phyloP scores from a whole-genome alignment of 1,284 basidiomycete genomes.

The Heterobasidion occidentale region DNA sequence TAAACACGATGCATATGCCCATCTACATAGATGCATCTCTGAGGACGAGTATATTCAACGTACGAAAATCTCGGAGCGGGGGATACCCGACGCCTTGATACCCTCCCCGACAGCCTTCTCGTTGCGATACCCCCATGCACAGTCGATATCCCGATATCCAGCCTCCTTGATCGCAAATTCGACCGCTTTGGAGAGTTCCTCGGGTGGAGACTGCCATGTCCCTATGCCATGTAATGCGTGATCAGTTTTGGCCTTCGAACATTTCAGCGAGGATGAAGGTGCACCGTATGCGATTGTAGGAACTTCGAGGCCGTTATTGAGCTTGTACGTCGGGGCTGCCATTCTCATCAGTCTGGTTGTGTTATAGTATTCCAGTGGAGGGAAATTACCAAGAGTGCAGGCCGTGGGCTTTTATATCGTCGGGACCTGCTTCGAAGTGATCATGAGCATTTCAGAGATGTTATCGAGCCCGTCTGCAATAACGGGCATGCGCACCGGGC shows the following conservation, averaged over 20 bases:
- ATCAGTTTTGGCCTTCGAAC: not conserved
- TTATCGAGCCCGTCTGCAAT: not conserved
- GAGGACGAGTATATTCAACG: slow-evolving; percentile 17
- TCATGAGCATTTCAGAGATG: not conserved
- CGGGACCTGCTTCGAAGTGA: not conserved
- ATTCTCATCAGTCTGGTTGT: slow-evolving; percentile 14
- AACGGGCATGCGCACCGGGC: not conserved
- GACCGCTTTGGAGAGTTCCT: not conserved
- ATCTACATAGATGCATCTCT: not conserved
- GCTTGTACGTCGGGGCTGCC: slow-evolving; percentile 45
- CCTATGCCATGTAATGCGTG: not conserved
- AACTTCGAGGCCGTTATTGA: slow-evolving; percentile 66
- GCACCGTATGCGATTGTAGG: slow-evolving; percentile 71
- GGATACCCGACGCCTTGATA: slow-evolving; percentile 72
- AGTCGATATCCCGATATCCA: slow-evolving; percentile 77
- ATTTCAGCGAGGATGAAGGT: slow-evolving; percentile 11
- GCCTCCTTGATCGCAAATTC: slow-evolving; percentile 33
- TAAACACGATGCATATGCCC: slow-evolving; percentile 13
- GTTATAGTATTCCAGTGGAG: no score
- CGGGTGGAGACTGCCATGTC: not conserved
- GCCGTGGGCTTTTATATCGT: no score
- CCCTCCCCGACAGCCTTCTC: slow-evolving; percentile 84
- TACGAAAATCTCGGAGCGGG: slow-evolving; percentile 77
- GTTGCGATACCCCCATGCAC: slow-evolving; percentile 53
- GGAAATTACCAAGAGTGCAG: no score